These are phyloP conservation scores for Lyophyllum shimeji DNA, from an alignment of 768 basidiomycete genomes.

Conservation along the genomic window DNA sequence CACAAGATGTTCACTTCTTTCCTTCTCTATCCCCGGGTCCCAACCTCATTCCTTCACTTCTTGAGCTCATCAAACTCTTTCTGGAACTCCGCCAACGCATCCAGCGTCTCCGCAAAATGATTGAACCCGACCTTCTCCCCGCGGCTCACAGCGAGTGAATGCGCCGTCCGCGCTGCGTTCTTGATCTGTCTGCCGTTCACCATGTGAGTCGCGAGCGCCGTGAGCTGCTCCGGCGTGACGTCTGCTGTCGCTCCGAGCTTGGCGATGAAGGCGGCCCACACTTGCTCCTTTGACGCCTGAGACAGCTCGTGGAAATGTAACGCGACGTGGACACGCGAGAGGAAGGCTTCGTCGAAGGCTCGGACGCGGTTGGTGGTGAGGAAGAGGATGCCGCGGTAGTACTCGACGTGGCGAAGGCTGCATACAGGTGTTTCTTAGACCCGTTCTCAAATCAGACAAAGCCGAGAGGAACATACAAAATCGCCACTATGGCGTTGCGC, in stretches of 20 bases:
- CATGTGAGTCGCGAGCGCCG: conserved; percentile 44
- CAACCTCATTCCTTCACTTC: not conserved
- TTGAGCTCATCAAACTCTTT: conserved; percentile 1
- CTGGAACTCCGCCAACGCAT: conserved; percentile 6
- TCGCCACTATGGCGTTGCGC: conserved; percentile 70
- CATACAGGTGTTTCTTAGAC: not conserved
- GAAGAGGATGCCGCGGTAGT: conserved; percentile 57
- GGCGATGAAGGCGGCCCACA: conserved; percentile 62
- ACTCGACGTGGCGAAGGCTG: conserved; percentile 56
- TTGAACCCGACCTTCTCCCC: conserved; percentile 16
- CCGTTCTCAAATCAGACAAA: not conserved
- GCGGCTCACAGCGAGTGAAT: conserved; percentile 53
- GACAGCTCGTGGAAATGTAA: conserved; percentile 63
- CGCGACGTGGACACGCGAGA: conserved; percentile 65
- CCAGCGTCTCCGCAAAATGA: conserved; percentile 1
- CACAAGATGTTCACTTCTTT: too few relatives aligned
- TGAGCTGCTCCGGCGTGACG: conserved; percentile 42
- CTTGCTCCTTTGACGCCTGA: conserved; percentile 48
- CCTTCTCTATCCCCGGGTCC: not conserved
- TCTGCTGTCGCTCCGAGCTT: conserved; percentile 38
- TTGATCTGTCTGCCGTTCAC: conserved; percentile 71
- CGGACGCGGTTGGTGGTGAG: conserved; percentile 59
- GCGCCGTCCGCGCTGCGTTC: conserved; percentile 65
- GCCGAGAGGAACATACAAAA: conserved; percentile 39
- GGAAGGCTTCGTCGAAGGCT: conserved; percentile 67